Base-by-base conservation (phyloP, 2,329 filamentous ascomycete genomes). In the Stachybotrys elegans region DNA sequence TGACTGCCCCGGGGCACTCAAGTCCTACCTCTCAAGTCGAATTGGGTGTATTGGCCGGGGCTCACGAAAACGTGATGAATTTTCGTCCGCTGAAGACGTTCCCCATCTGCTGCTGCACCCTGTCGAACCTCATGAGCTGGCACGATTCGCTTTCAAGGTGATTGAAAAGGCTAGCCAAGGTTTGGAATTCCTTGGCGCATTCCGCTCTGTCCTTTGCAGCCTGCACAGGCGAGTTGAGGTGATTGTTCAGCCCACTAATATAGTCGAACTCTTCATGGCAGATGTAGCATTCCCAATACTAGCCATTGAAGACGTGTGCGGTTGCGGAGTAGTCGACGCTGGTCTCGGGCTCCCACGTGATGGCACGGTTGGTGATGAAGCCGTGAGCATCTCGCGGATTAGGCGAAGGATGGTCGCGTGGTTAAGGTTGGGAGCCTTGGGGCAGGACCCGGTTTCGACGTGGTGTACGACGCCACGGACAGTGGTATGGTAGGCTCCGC, bases 391-490 rank as follows among this genome's bases (percentile, higher is more conserved):
- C 78, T 2, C 65, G 2, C 68, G 68, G 12, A 82, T 57, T n/a
- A 68, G 51, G 1, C 51, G 45, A 53, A 72, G 71, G 16, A 83
- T 65, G 9, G 49, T 57, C 9, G 77, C 68, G 14, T 73, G 72
- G 55, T 74, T 69, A 3, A 80, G 21, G 3, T 50, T 43, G 0
- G 53, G 59, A 0, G 76, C 73, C 0, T 55, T 55, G 0, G 66
- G 63, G 45, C 81, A 84, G 1, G 65, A 58, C n/a, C 73, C 72
- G 0, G 55, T 59, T 49, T 84, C 80, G 3, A 83, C 56, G 49
- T 84, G 76, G 54, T 79, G 66, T 0, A 62, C 54, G 3, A 82
- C 48, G 11, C 76, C 79, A 2, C 72, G 75, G 2, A 76, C 76
- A 0, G 72, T 72, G 11, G 70, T 63, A 49, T 66, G 78, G 6